Evolutionary conservation across 306 rosid genomes (phyloP).

Genomic region (Prosopis cineraria): DNA sequence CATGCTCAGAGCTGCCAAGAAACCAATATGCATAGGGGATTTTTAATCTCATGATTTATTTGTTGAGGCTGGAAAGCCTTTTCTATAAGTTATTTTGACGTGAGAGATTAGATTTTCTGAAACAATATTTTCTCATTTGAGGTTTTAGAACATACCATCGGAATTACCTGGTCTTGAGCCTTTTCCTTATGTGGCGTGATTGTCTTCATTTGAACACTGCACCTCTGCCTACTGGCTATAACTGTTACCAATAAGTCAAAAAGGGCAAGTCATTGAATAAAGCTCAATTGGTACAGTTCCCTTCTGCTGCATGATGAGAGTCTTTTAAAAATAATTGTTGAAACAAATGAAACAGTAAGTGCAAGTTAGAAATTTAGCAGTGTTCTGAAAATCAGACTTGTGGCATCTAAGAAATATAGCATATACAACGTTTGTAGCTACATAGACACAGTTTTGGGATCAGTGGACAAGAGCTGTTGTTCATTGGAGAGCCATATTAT

Average conservation of each 20-base stretch:
- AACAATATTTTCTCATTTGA: not conserved
- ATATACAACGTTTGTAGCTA: not conserved
- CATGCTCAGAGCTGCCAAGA: not conserved
- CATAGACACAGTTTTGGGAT: not conserved
- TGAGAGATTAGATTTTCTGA: not conserved
- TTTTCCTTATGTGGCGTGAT: not conserved
- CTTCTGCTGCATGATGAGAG: not conserved
- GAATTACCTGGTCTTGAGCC: no score
- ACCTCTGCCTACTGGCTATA: not conserved
- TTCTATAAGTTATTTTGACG: not conserved
- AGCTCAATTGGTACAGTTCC: not conserved
- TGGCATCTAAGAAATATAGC: not conserved
- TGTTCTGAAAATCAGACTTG: not conserved
- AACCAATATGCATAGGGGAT: not conserved
- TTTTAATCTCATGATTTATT: constrained; percentile 8
- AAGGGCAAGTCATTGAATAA: not conserved
- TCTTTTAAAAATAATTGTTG: not conserved
- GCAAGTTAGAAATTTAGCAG: not conserved
- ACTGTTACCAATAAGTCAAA: not conserved
- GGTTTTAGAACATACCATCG: no score
- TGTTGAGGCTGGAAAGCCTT: not conserved
- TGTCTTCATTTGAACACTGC: not conserved
- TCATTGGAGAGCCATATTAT: not conserved
- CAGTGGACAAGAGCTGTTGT: not conserved
- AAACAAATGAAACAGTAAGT: not conserved